Evolutionary conservation across 352 stramenopile genomes (phyloP).

Genomic region (Vaucheria bursata): DNA sequence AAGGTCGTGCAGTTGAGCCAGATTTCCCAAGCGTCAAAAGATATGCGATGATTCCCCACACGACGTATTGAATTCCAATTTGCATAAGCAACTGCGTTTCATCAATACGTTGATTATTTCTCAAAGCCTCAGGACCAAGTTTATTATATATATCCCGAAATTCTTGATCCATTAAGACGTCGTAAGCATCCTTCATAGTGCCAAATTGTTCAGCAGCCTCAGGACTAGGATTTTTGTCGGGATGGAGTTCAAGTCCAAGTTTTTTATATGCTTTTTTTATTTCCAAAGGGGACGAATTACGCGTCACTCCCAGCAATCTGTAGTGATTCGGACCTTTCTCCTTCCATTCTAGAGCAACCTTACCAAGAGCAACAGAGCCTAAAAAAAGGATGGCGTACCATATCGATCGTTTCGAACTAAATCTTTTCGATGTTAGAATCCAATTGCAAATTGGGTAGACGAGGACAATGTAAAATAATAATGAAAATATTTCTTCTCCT

Average conservation of each 20-base stretch:
- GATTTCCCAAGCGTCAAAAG: slow-evolving; percentile 84
- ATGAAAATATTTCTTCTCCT: slow-evolving; percentile 32
- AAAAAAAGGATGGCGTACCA: slow-evolving; percentile 87
- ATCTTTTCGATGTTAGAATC: slow-evolving; percentile 85
- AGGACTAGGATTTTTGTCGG: slow-evolving; percentile 66
- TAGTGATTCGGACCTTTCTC: slow-evolving; percentile 88
- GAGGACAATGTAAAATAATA: slow-evolving; percentile 75
- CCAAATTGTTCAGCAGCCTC: background rate
- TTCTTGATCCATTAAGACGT: slow-evolving; percentile 84
- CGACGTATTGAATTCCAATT: slow-evolving; percentile 80
- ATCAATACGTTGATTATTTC: slow-evolving; percentile 55
- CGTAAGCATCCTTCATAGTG: slow-evolving; percentile 79
- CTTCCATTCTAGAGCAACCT: slow-evolving; percentile 75
- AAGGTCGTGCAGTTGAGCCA: slow-evolving; percentile 64
- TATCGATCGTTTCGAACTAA: slow-evolving; percentile 80
- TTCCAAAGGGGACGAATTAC: slow-evolving; percentile 76
- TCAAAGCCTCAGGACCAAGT: slow-evolving; percentile 76
- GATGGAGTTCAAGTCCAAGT: slow-evolving; percentile 84
- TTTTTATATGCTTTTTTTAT: slow-evolving; percentile 94
- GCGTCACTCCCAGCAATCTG: slow-evolving; percentile 71
- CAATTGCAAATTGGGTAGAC: slow-evolving; percentile 81
- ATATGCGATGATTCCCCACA: slow-evolving; percentile 89
- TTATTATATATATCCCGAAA: slow-evolving; percentile 89
- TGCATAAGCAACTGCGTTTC: slow-evolving; percentile 40
- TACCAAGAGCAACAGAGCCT: slow-evolving; percentile 71